Evolutionary conservation across 805 yeast species (phyloP), one percentile per base, ranked within the genome.

Genomic region (Candida boleticola): DNA sequence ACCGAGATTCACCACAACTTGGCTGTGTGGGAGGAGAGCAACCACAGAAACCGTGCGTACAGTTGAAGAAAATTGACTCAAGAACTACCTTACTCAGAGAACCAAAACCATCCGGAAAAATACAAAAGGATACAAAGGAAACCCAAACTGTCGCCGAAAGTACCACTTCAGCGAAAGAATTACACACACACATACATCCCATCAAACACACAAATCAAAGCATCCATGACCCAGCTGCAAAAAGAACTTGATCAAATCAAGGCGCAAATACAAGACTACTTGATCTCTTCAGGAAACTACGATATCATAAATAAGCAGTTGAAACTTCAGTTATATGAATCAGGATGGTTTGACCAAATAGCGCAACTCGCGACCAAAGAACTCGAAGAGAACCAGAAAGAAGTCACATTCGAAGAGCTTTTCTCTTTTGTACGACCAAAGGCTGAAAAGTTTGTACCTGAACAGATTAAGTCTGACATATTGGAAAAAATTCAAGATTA

Each of bases 321-420:
- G 44, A 79, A 80, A 51, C 73, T 82, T 42, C 79, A 77, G 53
- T 73, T 90, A 9, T 74, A 80, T 40, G 85, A 85, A 55, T 74
- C 83, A 1, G 97, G 97, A 4, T 90, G 97, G 97, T 80, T 79
- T 46, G 95, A 88, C 51, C 74, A 82, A 41, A 81, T 90, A 21
- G 72, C 79, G 36, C 75, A 73, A 30, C 51, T 84, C 32, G 85
- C 95, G 3, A 60, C 61, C 37, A 55, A 47, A 45, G 76, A 63
- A 58, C 75, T 75, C 55, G 67, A 68, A 19, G 71, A 67, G 29
- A 52, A 47, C 17, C 35, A 42, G 14, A 44, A 44, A 14, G 43
- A 48, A 13, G 70, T 77, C 10, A 81, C 71, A 48, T 82, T 82
- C 47, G 77, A 76, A 3, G 70, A 70, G 29, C 58, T 87, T 11